Evolutionary conservation across 1,139 yeast genomes (phyloP), one percentile per base, ranked within the genome.

Genomic region (Groenewaldozyma sp.): DNA sequence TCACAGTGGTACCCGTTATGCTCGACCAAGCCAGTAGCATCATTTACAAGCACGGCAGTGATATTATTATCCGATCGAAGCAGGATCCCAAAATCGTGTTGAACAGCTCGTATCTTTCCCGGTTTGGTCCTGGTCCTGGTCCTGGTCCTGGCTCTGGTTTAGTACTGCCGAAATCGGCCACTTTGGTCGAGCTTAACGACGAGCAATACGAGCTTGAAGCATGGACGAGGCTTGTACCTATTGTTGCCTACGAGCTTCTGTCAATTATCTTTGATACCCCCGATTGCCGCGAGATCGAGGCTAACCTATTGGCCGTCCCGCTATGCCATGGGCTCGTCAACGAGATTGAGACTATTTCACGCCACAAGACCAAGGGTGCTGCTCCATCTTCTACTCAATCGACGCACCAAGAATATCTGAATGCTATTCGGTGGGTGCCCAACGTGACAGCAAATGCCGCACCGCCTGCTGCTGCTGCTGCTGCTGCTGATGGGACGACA

Each of bases 201-300:
- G n/a, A 6, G 14, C 46, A 80, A 49, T 81, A 80, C 53, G 65
- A 76, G 60, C 74, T 78, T 9, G 77, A 75, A 50, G 94, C 86
- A 60, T 86, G 95, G 95, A 78, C 79, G 54, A 68, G 82, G 43
- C 88, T 93, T 0, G 69, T 86, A 44, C 86, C 94, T 3, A 70
- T 78, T 45, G 74, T 86, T 34, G 79, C 87, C 13, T 77, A 86
- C 55, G 83, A 80, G 58, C 87, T 94, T 2, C 63, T 87, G 35
- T 66, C 84, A 36, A 70, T 86, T 27, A 59, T 84, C 18, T 77
- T 87, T 51, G 95, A 86, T 58, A 72, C 76, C 42, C 73, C 79
- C 4, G 70, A 65, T 50, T 86, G 94, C 1, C 63, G 64, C 28
- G 63, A 70, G 36, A 66, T 87, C 40, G 64, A 72, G 18, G 62